Conservation (phyloP, 768 basidiomycete species). For the Rhizopogon sp. region DNA sequence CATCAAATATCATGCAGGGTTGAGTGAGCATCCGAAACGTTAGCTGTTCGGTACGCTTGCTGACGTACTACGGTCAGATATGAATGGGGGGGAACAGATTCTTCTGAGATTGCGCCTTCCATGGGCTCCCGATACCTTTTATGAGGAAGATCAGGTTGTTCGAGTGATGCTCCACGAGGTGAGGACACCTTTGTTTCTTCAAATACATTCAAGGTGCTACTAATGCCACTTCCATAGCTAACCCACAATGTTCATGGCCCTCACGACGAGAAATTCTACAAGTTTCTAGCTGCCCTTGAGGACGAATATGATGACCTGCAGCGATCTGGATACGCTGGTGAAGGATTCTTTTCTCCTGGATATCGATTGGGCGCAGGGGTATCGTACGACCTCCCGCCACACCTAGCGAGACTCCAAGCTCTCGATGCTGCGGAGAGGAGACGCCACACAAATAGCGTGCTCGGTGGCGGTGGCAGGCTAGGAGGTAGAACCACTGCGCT, state of each 20-base stretch:
- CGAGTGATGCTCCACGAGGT: slow-evolving; percentile 92
- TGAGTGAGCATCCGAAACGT: slow-evolving; percentile 28
- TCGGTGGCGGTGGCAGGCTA: slow-evolving; percentile 54
- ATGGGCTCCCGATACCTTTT: slow-evolving; percentile 62
- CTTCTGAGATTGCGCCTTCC: slow-evolving; percentile 75
- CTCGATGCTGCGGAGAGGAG: slow-evolving; percentile 80
- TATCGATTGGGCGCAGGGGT: slow-evolving; percentile 59
- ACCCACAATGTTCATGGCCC: slow-evolving; percentile 88
- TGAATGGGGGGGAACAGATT: slow-evolving; percentile 80
- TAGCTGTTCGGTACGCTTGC: slow-evolving; percentile 1
- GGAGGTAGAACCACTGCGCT: slow-evolving; percentile 44
- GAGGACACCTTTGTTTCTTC: slow-evolving; percentile 4
- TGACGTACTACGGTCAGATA: slow-evolving; percentile 38
- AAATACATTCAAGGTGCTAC: not conserved
- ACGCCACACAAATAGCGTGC: slow-evolving; percentile 34
- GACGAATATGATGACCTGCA: slow-evolving; percentile 82
- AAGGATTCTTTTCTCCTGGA: slow-evolving; percentile 85
- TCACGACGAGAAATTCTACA: slow-evolving; percentile 83
- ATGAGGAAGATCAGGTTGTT: slow-evolving; percentile 70
- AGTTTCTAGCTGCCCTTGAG: slow-evolving; percentile 64
- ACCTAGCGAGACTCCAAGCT: slow-evolving; percentile 61
- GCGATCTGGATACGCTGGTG: slow-evolving; percentile 80
- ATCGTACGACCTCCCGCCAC: slow-evolving; percentile 63
- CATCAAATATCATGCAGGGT: slow-evolving; percentile 17
- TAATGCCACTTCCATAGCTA: slow-evolving; percentile 42